Base-by-base conservation (phyloP, 2,329 filamentous ascomycete species). In the Fusarium armeniacum region DNA sequence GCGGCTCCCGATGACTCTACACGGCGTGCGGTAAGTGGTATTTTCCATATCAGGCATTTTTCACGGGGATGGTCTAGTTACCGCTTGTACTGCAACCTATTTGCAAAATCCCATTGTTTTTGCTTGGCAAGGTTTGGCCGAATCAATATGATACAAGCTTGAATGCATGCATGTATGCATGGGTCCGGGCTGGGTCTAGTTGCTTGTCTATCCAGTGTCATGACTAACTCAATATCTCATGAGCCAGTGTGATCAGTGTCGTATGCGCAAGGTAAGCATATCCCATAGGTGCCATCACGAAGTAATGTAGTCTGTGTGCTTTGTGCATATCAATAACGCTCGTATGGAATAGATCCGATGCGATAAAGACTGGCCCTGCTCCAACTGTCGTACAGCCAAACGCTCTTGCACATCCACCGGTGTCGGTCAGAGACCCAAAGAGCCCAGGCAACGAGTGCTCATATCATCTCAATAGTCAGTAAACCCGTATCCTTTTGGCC, bases 391-490 rank as follows among this genome's bases (percentile, higher is more conserved):
- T 35, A 85, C 82, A 26, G 84, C 85, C 30, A 84, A 83, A 65
- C 81, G 86, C 11, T 73, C 80, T 15, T 89, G 86, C 73, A 87
- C 84, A 61, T 88, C 85, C 6, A 87, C 85, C 1, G 86, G 86
- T 5, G 78, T 81, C 15, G 84, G 84, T 10, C 86, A 88, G 72
- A 83, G 85, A 62, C 84, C 85, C 28, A 86, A 85, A 73, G 86
- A 88, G 72, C 78, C 81, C 45, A 81, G 86, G 41, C 86, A 88
- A 71, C 80, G 86, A 54, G 86, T 89, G 40, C 79, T 89, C 66
- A 88, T 89, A 62, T 88, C 86, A 4, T 86, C 85, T 44, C 86
- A 88, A 82, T 89, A 89, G 86, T 88, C 77, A 70, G 85, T 80
- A 46, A 38, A 45, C 47, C 52, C 53, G 22, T 62, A 13, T 36